Conservation (phyloP, 805 yeast genomes). For the Ogataea haglerorum region DNA sequence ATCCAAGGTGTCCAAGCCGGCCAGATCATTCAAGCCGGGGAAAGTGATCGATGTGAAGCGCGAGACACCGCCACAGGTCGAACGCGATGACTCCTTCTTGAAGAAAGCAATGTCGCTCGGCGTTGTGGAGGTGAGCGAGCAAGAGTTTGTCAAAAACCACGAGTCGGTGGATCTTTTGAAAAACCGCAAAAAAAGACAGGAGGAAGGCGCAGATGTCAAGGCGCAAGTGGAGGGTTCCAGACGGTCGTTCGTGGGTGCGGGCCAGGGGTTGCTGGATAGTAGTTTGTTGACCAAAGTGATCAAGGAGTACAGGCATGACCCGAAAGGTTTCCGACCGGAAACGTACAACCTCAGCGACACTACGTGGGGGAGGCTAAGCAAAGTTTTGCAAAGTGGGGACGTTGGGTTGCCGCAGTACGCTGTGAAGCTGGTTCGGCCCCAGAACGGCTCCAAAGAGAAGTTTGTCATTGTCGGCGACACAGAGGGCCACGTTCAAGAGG, state of each 20-base stretch:
- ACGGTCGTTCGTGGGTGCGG: constrained; percentile 6
- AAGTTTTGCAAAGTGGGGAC: constrained; percentile 16
- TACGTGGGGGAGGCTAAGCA: constrained; percentile 14
- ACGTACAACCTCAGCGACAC: constrained; percentile 12
- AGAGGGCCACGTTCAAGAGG: constrained; percentile 15
- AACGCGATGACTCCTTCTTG: constrained; percentile 9
- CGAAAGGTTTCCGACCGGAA: constrained; percentile 4
- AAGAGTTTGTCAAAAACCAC: constrained; percentile 16
- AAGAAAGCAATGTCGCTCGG: constrained; percentile 26
- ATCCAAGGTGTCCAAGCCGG: constrained; percentile 4
- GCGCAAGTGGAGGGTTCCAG: constrained; percentile 5
- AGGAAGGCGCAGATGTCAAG: constrained; percentile 17
- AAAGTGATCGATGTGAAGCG: neutral
- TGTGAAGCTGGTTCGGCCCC: constrained; percentile 14
- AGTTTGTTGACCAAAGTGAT: constrained; percentile 20
- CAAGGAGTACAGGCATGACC: constrained; percentile 17
- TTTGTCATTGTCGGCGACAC: constrained; percentile 25
- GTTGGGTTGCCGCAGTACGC: constrained; percentile 25
- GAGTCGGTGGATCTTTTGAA: constrained; percentile 23
- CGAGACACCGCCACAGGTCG: neutral
- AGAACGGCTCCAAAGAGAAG: constrained; percentile 13
- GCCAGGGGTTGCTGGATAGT: constrained; percentile 7
- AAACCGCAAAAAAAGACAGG: constrained; percentile 22
- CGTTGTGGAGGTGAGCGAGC: constrained; percentile 18
- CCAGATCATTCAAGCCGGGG: constrained; percentile 1